These are phyloP conservation scores for Trifolium repens DNA, from an alignment of 306 rosid genomes.

Conservation along the genomic window DNA sequence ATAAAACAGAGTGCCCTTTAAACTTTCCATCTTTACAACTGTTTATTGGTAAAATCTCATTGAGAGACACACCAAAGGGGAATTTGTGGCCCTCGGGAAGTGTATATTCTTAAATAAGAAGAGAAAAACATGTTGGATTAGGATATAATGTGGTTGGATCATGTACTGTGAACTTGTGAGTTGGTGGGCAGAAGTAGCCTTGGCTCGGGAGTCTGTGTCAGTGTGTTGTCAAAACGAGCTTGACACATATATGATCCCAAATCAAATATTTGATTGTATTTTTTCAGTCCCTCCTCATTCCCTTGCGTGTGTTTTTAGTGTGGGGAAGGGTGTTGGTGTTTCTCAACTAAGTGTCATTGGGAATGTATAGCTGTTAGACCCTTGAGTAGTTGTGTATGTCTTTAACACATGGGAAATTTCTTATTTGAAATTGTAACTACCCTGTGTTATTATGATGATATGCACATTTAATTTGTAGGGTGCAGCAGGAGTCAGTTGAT, in stretches of 20 bases:
- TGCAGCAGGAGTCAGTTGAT: slow-evolving; percentile 98
- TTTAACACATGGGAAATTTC: slow-evolving; percentile 20
- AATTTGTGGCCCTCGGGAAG: slow-evolving; percentile 1
- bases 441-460: slow-evolving; percentile 21
- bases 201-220: no score
- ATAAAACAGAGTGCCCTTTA: not conserved
- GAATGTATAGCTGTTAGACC: slow-evolving; percentile 17
- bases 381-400: slow-evolving; percentile 5
- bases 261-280: not conserved
- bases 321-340: no score
- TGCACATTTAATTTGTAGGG: slow-evolving; percentile 61
- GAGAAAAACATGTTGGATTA: not conserved
- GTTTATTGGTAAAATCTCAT: not conserved
- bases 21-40: slow-evolving; percentile 1
- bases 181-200: not conserved
- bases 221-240: not conserved
- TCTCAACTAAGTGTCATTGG: slow-evolving; percentile 19
- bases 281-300: not conserved
- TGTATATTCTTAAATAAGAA: slow-evolving; percentile 13
- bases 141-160: slow-evolving; percentile 1
- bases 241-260: not conserved
- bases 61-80: not conserved
- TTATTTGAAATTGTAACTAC: slow-evolving; percentile 21
- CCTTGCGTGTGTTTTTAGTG: no score
- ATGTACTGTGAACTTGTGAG: not conserved